These are phyloP conservation scores for Tuber magnatum DNA, from an alignment of 495 filamentous ascomycete species.

Conservation along the genomic window DNA sequence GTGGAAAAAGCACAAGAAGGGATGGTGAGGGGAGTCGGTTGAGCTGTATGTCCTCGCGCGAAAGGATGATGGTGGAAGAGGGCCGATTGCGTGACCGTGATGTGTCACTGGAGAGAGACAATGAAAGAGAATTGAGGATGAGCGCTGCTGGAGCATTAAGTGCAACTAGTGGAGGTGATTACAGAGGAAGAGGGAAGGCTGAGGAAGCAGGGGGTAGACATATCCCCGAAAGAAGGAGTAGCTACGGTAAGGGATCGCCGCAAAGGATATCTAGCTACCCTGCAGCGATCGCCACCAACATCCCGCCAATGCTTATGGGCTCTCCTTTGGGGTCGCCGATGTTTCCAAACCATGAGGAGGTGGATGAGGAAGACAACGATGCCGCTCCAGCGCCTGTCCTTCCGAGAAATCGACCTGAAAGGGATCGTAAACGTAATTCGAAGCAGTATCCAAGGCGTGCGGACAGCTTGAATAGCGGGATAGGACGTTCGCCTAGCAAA, in stretches of 20 bases:
- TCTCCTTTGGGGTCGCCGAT: constrained; percentile 34
- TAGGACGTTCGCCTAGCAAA: constrained; percentile 23
- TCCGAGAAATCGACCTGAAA: constrained; percentile 30
- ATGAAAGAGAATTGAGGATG: constrained; percentile 33
- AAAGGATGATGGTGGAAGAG: constrained; percentile 36
- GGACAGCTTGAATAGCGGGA: constrained; percentile 23
- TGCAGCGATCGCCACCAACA: constrained; percentile 17
- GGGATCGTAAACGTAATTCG: constrained; percentile 31
- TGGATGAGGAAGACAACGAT: constrained; percentile 25
- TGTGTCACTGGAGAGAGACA: constrained; percentile 12
- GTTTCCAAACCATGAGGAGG: constrained; percentile 27
- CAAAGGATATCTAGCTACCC: constrained; percentile 24
- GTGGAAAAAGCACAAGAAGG: constrained; percentile 24
- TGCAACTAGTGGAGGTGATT: constrained; percentile 14
- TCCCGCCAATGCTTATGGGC: constrained; percentile 13
- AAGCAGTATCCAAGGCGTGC: constrained; percentile 29
- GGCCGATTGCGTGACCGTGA: constrained; percentile 9
- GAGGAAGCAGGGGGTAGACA: constrained; percentile 30
- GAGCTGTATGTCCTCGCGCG: constrained; percentile 36
- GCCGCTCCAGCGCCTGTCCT: constrained; percentile 36
- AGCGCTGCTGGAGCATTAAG: constrained; percentile 31
- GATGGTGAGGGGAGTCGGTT: constrained; percentile 24
- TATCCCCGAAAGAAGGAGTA: constrained; percentile 34
- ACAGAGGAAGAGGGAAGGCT: constrained; percentile 24
- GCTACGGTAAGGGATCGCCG: constrained; percentile 37